Evolutionary conservation across 306 rosid species (phyloP).

Genomic region (Astragalus membranaceus): DNA sequence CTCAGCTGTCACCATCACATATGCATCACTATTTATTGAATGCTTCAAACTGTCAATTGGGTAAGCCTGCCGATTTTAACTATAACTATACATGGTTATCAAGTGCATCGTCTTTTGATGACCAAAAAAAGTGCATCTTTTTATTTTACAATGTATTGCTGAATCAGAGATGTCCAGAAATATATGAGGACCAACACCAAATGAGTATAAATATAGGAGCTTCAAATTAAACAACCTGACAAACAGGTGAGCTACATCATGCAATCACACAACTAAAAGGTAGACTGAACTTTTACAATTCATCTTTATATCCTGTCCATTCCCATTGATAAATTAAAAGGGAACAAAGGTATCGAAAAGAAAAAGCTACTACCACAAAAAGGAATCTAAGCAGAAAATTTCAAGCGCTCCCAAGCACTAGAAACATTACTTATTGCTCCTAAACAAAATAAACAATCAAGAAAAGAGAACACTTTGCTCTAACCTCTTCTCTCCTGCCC

Average conservation of each 20-base stretch:
- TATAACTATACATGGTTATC: not conserved
- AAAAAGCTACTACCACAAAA: conserved; percentile 8
- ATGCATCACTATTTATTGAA: not conserved
- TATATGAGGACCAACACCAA: not conserved
- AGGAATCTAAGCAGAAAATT: conserved; percentile 9
- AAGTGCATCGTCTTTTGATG: not conserved
- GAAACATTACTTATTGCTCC: conserved; percentile 11
- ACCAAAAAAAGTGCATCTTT: not conserved
- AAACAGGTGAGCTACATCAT: not conserved
- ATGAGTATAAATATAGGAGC: not conserved
- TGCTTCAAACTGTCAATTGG: not conserved
- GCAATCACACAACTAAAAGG: conserved; percentile 23
- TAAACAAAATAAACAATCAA: conserved; percentile 12
- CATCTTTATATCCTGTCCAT: not conserved
- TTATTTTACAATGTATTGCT: not conserved
- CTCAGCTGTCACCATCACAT: not conserved
- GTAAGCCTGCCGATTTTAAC: not conserved
- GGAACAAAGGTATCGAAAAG: not conserved
- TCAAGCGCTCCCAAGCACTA: conserved; percentile 4
- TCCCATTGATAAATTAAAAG: conserved; percentile 1
- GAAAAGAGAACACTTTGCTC: not conserved
- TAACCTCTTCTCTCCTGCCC: conserved; percentile 20
- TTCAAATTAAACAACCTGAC: not conserved
- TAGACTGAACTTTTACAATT: not conserved
- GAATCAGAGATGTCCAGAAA: not conserved